Evolutionary conservation across 495 filamentous ascomycete species (phyloP).

Genomic region (Venustampulla echinocandica): DNA sequence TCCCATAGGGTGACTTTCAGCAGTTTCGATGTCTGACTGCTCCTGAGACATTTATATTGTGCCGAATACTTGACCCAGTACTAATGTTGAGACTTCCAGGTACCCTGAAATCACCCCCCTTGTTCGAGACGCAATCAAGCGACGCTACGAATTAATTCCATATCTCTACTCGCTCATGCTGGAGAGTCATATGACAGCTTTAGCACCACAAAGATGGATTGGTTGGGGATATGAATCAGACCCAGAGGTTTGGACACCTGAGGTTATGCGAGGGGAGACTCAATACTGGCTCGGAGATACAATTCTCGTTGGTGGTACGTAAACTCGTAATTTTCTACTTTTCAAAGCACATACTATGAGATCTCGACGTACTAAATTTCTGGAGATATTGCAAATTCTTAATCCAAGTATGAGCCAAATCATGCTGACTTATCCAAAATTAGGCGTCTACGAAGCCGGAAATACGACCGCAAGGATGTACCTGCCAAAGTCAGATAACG

Average conservation of each 20-base stretch:
- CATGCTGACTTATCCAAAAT: too few relatives aligned
- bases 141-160: conserved; percentile 59
- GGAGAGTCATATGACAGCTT: conserved; percentile 46
- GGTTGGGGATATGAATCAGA: conserved; percentile 62
- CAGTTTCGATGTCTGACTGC: too few relatives aligned
- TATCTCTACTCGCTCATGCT: conserved; percentile 58
- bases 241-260: conserved; percentile 49
- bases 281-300: conserved; percentile 65
- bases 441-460: conserved; percentile 56
- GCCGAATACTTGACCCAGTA: too few relatives aligned
- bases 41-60: too few relatives aligned
- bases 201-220: conserved; percentile 56
- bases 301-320: conserved; percentile 54
- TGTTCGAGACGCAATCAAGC: conserved; percentile 53
- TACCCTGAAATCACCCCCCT: conserved; percentile 50
- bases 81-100: too few relatives aligned
- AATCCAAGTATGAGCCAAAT: too few relatives aligned
- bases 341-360: too few relatives aligned
- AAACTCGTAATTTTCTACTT: too few relatives aligned
- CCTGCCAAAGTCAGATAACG: conserved; percentile 40
- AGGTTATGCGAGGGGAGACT: conserved; percentile 46
- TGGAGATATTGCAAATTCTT: too few relatives aligned
- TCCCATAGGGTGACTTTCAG: too few relatives aligned
- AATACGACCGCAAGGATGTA: conserved; percentile 45
- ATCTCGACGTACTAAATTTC: too few relatives aligned